Base-by-base conservation (phyloP, 176 grass and related monocot species). In the Poa pratensis region DNA sequence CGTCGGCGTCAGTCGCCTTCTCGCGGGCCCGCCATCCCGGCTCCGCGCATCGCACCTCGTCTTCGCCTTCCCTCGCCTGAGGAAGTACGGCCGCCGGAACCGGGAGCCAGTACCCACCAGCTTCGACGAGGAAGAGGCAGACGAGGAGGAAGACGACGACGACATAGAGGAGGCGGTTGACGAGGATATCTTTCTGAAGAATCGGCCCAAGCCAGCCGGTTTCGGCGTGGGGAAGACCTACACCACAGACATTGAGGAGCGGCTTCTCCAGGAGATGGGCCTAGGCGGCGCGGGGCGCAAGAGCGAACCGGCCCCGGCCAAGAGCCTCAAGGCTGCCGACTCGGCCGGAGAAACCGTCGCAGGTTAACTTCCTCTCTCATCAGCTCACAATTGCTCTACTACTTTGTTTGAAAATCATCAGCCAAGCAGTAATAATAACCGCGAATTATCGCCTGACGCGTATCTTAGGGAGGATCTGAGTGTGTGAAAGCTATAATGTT, bases 261-360 rank as follows among this genome's bases (percentile, higher is more conserved):
- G 71, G 85, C 84, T 94, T 73, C 83, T 89, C 78, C 82, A 60
- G 67, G 92, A 90, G 87, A 94, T 86, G 81, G 90, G 88, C 51
- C 34, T 68, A 35, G 86, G 78, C 85, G 87, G 59, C 51, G 49
- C 58, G 50, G 73, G 78, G 46, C 61, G 87, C 51, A 78, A 64
- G 27, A 54, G 48, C 60, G 86, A 91, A 46, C 14, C 59, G 12
- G n/a, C 51, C 24, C 20, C 69, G 39, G 20, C 18, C 12, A 84
- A 87, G 39, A 62, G 11, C 55, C 1, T 9, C 23, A 76, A 71
- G 3, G 54, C 34, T 62, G 27, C 28, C 30, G 19, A n/a, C 18
- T 42, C 84, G 9, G 19, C 30, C 22, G 52, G 60, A 60, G 61
- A n/a, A 82, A 70, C 75, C 51, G 43, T 22, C 45, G 42, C 42